Percentiles rank a stretch among this genome's conserved stretches.
phyloP scores from a whole-genome alignment of 441 rosid genomes.

The Croton setiger region DNA sequence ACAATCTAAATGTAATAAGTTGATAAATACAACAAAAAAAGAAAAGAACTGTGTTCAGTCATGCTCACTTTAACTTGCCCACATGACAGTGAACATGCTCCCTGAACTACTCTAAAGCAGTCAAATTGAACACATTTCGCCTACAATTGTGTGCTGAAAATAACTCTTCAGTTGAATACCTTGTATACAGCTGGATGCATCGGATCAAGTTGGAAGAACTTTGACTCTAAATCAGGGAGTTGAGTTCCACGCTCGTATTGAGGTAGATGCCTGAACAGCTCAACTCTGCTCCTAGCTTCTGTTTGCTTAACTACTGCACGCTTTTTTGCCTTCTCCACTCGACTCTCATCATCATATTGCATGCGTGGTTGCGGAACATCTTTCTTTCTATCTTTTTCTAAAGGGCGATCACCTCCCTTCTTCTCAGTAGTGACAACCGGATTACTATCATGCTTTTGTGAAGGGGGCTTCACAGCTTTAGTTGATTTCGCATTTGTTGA shows the following conservation, averaged over 20 bases:
- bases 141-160: constrained; percentile 24
- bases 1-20: background rate
- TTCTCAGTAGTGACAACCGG: constrained; percentile 53
- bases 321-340: constrained; percentile 81
- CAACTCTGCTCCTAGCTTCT: constrained; percentile 83
- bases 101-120: background rate
- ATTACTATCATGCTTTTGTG: constrained; percentile 46
- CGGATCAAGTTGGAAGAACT: constrained; percentile 63
- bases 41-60: background rate
- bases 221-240: constrained; percentile 61
- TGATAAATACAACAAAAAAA: background rate
- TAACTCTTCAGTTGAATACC: constrained; percentile 32
- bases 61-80: background rate
- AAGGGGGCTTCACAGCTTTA: constrained; percentile 51
- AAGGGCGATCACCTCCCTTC: constrained; percentile 46
- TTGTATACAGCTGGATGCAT: constrained; percentile 81
- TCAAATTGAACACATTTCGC: background rate
- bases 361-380: constrained; percentile 94
- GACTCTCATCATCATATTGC: constrained; percentile 80
- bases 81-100: background rate
- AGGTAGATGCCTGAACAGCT: constrained; percentile 85
- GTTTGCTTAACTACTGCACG: constrained; percentile 69
- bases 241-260: constrained; percentile 76
- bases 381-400: constrained; percentile 75
- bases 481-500: constrained; percentile 40